Base-by-base conservation (phyloP, 371 early-diverging fungal genomes). In the Batkoa obscura region DNA sequence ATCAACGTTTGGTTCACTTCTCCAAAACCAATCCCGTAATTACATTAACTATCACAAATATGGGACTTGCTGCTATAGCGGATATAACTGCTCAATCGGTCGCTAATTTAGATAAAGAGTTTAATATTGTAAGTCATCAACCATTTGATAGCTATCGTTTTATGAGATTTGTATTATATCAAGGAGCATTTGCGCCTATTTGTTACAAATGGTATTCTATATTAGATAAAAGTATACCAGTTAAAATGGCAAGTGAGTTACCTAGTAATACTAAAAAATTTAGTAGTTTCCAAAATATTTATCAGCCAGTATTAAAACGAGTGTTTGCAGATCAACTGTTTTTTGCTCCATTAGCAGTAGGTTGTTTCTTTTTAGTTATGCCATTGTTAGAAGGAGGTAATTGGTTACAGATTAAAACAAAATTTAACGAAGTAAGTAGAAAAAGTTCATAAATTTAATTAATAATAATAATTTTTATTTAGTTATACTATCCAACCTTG, bases 291-390 rank as follows among this genome's bases (percentile, higher is more conserved):
- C 49, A 17, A 56, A 12, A 9, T 23, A 3, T 48, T 15, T 15
- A 58, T 10, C 35, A 42, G 1, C 60, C 64, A 9, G 62, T 71
- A 12, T 41, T 61, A 0, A 73, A 77, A 51, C 69, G 82, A n/a
- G 70, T 83, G 31, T 60, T 68, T 2, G 65, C 72, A 0, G 88
- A 88, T 59, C 88, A 88, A 66, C 51, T 66, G 3, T 31, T 78
- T 1, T 87, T 81, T 66, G 85, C 88, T 3, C 88, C 88, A 2
- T 42, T 81, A 8, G 82, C 84, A 45, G 65, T 85, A 23, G 74
- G 68, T 2, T 59, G 77, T 17, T 78, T 88, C 52, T 86, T 85
- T 50, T 63, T 72, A 0, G 69, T 67, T 8, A 83, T 86, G 73
- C 77, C 80, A 5, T 41, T 74, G 10, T 65, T 79, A 31, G 87